Conservation (phyloP, 2,329 filamentous ascomycete genomes). For the Lasiodiplodia sp. region DNA sequence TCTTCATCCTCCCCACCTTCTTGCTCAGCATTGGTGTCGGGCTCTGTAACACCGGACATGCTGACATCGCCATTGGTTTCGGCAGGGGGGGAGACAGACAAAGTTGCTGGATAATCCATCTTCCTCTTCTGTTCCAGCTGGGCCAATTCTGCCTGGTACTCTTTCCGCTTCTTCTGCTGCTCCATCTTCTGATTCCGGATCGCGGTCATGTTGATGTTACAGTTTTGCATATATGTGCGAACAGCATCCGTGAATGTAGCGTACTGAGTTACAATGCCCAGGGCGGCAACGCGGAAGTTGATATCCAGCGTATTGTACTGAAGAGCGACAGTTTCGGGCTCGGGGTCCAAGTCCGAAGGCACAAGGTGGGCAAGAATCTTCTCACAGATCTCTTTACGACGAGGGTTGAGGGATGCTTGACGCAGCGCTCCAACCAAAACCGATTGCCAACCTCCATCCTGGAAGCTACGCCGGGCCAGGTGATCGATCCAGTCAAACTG, state of each 20-base stretch:
- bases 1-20: constrained; percentile 74
- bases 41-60: constrained; percentile 69
- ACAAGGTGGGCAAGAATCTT: constrained; percentile 82
- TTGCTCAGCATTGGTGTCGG: constrained; percentile 63
- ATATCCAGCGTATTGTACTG: constrained; percentile 81
- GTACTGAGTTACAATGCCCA: constrained; percentile 87
- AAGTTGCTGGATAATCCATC: constrained; percentile 74
- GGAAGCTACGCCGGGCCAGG: constrained; percentile 82
- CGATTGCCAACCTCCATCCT: constrained; percentile 87
- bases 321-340: constrained; percentile 72
- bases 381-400: constrained; percentile 75
- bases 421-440: constrained; percentile 87
- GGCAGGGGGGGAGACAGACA: constrained; percentile 65
- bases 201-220: constrained; percentile 91
- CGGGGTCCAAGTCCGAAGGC: constrained; percentile 77
- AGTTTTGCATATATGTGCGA: constrained; percentile 88
- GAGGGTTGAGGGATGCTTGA: constrained; percentile 79
- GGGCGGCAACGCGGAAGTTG: constrained; percentile 78
- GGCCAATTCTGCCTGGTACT: constrained; percentile 70
- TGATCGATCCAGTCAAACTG: constrained; percentile 86
- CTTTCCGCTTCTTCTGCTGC: constrained; percentile 78
- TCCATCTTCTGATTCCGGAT: constrained; percentile 97
- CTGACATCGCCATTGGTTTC: constrained; percentile 64
- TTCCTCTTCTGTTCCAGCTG: constrained; percentile 76
- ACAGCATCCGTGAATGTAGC: constrained; percentile 86